Percentiles rank a stretch among this genome's conserved stretches.
Evolutionary conservation across 148 eudicot species (phyloP).

Genomic region (Rhododendron williamsianum): DNA sequence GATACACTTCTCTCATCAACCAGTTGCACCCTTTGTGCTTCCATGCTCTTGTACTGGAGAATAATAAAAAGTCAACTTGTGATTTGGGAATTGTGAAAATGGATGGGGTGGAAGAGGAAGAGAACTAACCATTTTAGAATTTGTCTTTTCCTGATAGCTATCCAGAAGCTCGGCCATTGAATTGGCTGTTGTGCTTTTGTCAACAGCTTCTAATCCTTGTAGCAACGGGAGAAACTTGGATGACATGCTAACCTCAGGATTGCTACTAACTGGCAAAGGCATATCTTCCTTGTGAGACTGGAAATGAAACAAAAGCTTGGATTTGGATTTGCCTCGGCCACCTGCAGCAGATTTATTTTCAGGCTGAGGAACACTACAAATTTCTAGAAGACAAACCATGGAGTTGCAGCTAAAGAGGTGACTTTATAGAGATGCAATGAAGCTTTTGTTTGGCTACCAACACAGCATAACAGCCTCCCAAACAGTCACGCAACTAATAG

Average conservation of each 20-base stretch:
- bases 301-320: constrained; percentile 27
- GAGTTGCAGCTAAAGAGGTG: background rate
- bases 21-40: constrained; percentile 25
- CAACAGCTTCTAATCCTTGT: constrained; percentile 31
- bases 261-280: constrained; percentile 15
- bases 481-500: background rate
- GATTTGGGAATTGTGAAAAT: background rate
- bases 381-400: background rate
- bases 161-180: constrained; percentile 53
- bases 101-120: background rate
- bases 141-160: constrained; percentile 38
- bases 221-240: constrained; percentile 22
- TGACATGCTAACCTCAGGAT: constrained; percentile 21
- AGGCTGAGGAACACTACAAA: constrained; percentile 1
- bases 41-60: constrained; percentile 28
- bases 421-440: background rate
- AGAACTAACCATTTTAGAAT: constrained; percentile 35
- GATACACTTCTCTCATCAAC: constrained; percentile 23
- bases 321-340: constrained; percentile 26
- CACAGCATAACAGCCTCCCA: background rate
- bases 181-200: constrained; percentile 17
- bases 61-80: constrained; percentile 7
- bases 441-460: background rate
- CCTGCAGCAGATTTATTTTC: constrained; percentile 34
- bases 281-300: constrained; percentile 29